Evolutionary conservation across 108 stramenopile species (phyloP).

Genomic region (Skeletonema potamos): DNA sequence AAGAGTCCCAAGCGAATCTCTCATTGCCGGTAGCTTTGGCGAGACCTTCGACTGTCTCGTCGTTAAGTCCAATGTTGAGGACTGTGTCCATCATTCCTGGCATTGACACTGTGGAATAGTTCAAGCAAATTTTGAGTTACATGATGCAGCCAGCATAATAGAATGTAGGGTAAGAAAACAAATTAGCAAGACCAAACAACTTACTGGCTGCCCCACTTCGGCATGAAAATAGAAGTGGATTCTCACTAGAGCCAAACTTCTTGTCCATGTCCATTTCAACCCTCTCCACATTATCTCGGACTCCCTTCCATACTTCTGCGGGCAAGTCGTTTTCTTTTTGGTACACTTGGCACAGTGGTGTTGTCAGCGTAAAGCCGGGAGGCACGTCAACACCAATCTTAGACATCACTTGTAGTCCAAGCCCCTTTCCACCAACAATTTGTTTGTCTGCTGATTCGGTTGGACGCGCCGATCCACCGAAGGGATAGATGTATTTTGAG

Average conservation of each 20-base stretch:
- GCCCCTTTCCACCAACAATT: conserved; percentile 50
- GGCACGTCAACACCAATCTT: conserved; percentile 54
- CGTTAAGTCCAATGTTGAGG: conserved; percentile 85
- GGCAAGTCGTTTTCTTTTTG: conserved; percentile 39
- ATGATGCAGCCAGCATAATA: neutral
- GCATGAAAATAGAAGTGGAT: conserved; percentile 68
- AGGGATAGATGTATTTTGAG: conserved; percentile 46
- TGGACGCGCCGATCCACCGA: conserved; percentile 46
- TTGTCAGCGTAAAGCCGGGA: conserved; percentile 45
- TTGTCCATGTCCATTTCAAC: conserved; percentile 66
- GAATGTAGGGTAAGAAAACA: neutral
- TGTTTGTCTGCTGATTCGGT: conserved; percentile 33
- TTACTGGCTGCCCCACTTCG: conserved; percentile 64
- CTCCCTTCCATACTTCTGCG: conserved; percentile 36
- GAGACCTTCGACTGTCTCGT: conserved; percentile 68
- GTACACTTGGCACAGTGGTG: conserved; percentile 38
- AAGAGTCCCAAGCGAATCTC: conserved; percentile 83
- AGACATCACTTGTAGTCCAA: conserved; percentile 42
- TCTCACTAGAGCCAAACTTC: conserved; percentile 57
- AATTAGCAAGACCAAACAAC: conserved; percentile 9
- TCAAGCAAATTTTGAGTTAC: neutral
- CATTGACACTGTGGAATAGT: conserved; percentile 48
- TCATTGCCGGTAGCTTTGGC: conserved; percentile 69
- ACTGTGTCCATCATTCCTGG: conserved; percentile 84
- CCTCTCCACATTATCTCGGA: conserved; percentile 43